Percentiles rank a stretch among this genome's conserved stretches.
Conservation (phyloP, 2,329 filamentous ascomycete genomes). For the Hypocrella siamensis region DNA sequence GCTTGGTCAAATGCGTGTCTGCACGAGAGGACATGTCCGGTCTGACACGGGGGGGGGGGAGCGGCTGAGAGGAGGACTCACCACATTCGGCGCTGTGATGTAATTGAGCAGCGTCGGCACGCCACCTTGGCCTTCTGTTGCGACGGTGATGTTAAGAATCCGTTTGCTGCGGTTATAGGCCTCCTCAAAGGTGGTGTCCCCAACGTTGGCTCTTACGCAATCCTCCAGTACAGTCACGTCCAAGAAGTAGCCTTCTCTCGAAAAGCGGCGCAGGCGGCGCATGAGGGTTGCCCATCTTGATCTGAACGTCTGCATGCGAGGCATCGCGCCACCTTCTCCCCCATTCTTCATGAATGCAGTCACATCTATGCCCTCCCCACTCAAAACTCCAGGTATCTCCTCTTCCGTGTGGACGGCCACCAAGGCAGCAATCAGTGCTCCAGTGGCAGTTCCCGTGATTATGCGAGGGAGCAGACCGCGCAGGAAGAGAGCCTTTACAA, state of each 20-base stretch:
- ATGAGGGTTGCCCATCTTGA: slow-evolving; percentile 42
- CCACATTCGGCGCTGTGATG: slow-evolving; percentile 81
- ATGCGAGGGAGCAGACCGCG: slow-evolving; percentile 73
- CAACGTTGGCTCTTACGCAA: slow-evolving; percentile 71
- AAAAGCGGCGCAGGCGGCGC: slow-evolving; percentile 53
- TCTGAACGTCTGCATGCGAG: slow-evolving; percentile 20
- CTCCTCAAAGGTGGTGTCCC: slow-evolving; percentile 84
- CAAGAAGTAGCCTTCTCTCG: slow-evolving; percentile 65
- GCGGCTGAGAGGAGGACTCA: slow-evolving; percentile 29
- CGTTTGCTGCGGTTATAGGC: slow-evolving; percentile 75
- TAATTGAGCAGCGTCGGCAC: slow-evolving; percentile 82
- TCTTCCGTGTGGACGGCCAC: slow-evolving; percentile 79
- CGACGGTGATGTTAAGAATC: slow-evolving; percentile 82
- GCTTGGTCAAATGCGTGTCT: too few species aligned
- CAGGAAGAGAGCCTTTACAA: slow-evolving; percentile 74
- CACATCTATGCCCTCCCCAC: slow-evolving; percentile 67
- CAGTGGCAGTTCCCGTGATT: slow-evolving; percentile 81
- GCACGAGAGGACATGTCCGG: too few species aligned
- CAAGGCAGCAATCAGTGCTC: slow-evolving; percentile 75
- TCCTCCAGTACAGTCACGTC: slow-evolving; percentile 71
- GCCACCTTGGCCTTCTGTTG: slow-evolving; percentile 56
- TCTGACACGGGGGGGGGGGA: too few species aligned
- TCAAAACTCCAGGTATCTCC: slow-evolving; percentile 62
- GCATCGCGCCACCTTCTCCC: slow-evolving; percentile 14
- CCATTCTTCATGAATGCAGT: slow-evolving; percentile 49